Base-by-base conservation (phyloP, 768 basidiomycete species). In the Terana coerulea region DNA sequence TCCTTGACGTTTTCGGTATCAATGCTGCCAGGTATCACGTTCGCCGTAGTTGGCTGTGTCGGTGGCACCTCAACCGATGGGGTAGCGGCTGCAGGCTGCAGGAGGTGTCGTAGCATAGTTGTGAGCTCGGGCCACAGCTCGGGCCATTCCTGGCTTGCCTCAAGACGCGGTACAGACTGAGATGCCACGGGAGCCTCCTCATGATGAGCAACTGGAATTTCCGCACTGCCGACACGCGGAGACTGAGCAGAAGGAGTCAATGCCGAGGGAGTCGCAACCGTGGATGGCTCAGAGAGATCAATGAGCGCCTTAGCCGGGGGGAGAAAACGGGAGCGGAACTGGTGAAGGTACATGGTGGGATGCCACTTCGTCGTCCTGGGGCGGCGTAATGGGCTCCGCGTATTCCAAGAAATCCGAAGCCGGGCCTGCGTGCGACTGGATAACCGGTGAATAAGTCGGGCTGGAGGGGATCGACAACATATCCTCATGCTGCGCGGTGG, bases 81-180 rank as follows among this genome's bases (percentile, higher is more conserved):
- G 9, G 12, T 31, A 35, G n/a, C 22, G 1, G 17, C 31, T 6
- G 59, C 29, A 17, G 61, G 62, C 36, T 59, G 54, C 1, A 66
- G 53, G 6, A 66, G 55, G 40, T 63, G 62, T 48, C 61, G 57
- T 26, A 66, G 54, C 39, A 62, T 47, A 8, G 53, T 54, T 4
- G 58, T 60, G 21, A 66, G 25, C 47, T 66, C 64, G 1, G 64
- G 64, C 62, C 61, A 64, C 1, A 66, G 46, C 17, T 64, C 55
- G 21, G 49, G 56, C 61, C 63, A 64, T 36, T 66, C 60, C 31
- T 56, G 54, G 49, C 54, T 54, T 7, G 58, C 57, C 0, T 47
- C 60, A 7, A 64, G 52, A 21, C 55, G 54, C 5, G 63, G 63
- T 25, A 61, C 54, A 29, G 59, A 54, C 21, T 55, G 55, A 5